These are phyloP conservation scores for Calamus simplicifolius DNA, from an alignment of 176 grass and related monocot species.

Conservation along the genomic window DNA sequence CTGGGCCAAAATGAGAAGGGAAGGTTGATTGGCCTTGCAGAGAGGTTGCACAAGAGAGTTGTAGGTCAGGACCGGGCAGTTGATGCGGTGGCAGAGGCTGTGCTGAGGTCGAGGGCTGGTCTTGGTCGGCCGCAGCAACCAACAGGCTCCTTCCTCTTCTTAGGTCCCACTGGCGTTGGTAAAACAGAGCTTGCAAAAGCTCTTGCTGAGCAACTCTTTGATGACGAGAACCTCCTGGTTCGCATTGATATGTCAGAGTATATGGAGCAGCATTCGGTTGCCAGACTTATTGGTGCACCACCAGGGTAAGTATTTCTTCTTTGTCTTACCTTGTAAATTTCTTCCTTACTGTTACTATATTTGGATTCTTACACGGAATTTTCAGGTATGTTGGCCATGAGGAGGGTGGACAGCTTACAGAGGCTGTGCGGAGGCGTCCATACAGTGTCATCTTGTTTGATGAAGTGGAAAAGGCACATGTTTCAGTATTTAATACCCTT, in stretches of 20 bases:
- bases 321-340: neutral
- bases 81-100: constrained; percentile 72
- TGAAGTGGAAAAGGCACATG: constrained; percentile 92
- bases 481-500: constrained; percentile 87
- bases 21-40: constrained; percentile 48
- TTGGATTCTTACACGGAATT: neutral
- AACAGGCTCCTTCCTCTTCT: constrained; percentile 85
- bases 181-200: constrained; percentile 97
- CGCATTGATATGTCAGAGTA: constrained; percentile 97
- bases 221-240: constrained; percentile 86
- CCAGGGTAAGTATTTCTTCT: constrained; percentile 44
- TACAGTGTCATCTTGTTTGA: constrained; percentile 98
- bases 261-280: constrained; percentile 96
- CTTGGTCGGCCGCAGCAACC: constrained; percentile 84
- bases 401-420: constrained; percentile 84
- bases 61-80: constrained; percentile 50
- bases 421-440: constrained; percentile 66
- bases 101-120: constrained; percentile 73
- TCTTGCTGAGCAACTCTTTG: constrained; percentile 84
- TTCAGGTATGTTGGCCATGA: constrained; percentile 89
- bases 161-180: constrained; percentile 83
- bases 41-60: constrained; percentile 59
- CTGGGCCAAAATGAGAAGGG: constrained; percentile 82
- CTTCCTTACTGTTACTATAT: neutral
- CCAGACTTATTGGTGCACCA: constrained; percentile 78